Evolutionary conservation across 257 asterid species (phyloP), one percentile per base, ranked within the genome.

Genomic region (Verbena officinalis): DNA sequence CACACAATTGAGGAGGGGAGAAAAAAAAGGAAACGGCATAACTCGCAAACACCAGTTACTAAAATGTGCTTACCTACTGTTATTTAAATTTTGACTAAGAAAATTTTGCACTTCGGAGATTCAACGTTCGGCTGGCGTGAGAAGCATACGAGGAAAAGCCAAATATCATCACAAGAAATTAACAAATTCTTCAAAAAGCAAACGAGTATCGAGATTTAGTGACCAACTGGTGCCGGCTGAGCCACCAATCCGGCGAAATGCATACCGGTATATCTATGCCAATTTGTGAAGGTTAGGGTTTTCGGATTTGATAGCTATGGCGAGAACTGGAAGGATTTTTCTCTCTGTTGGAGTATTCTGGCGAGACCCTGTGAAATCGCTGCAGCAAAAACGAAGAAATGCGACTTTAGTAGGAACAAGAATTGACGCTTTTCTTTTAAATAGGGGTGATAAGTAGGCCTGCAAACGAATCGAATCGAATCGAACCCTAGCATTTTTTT

Each of bases 171-270:
- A 52, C 22, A 33, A 31, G 1, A 10, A 31, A 55, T 30, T 15
- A 55, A 55, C 23, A 55, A 19, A 55, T 55, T 55, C 61, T 14
- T 55, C 21, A 30, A 55, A 21, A n/a, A 53, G 20, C 19, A 53
- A 53, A 53, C 58, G 30, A 53, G 15, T 1, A 53, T 31, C 5
- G 14, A 55, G 44, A 30, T 55, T 49, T 15, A 11, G n/a, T 16
- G 14, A 55, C 2, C 6, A 55, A 40, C 61, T 55, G 23, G 24
- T 9, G 44, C 55, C 33, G 43, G 43, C 12, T 27, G 40, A 27
- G 16, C 5, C 20, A 17, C 22, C 57, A 27, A 42, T 52, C 22
- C 19, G 9, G 17, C 51, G 23, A 27, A 46, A 17, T 8, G 34
- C 13, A 6, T 24, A 33, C 4, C 36, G 13, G 38, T 22, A 22